Base-by-base conservation (phyloP, 2,329 filamentous ascomycete genomes). In the Cladobotryum mycophilum region DNA sequence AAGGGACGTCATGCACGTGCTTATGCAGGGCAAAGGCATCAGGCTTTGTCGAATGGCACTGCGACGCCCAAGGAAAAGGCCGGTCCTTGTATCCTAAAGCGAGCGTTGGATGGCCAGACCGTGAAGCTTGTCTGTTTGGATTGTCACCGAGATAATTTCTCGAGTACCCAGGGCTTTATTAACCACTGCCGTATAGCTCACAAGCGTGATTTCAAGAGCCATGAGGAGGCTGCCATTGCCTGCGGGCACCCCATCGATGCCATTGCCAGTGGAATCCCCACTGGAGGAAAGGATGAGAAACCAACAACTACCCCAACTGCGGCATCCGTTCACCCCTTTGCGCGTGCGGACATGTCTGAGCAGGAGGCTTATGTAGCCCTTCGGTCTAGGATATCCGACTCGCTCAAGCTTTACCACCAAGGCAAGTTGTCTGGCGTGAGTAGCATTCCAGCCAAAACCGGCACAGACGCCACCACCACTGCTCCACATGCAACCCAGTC, bases 181-280 rank as follows among this genome's bases (percentile, higher is more conserved):
- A 99, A 99, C 64, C 93, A 99, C 66, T 97, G 92, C 66, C 89
- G 93, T 51, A 97, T 99, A 61, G 90, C 91, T 22, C 93, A 99
- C 70, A 88, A 86, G 65, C 81, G 89, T 53, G 90, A 95, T 56
- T 97, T 91, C 75, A 92, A 95, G 71, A 96, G 89, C 60, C 93
- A 99, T 63, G 92, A 97, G 67, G 89, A 91, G 62, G 93, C 93
- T 55, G 93, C 92, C 34, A 79, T 91, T 50, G 86, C 88, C 53
- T 95, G 89, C 60, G 93, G 93, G 47, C 85, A 91, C 58, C 82
- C 86, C 12, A 82, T 96, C 52, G 88, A 95, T 17, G 51, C 57
- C 2, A 59, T 65, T 30, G 44, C 47, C 15, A 38, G 38, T 44
- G 52, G 52, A 20, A 51, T 55, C n/a, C n/a, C n/a, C 30, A 45